Conservation (phyloP, 2,329 filamentous ascomycete species). For the Mollisia scopiformis region DNA sequence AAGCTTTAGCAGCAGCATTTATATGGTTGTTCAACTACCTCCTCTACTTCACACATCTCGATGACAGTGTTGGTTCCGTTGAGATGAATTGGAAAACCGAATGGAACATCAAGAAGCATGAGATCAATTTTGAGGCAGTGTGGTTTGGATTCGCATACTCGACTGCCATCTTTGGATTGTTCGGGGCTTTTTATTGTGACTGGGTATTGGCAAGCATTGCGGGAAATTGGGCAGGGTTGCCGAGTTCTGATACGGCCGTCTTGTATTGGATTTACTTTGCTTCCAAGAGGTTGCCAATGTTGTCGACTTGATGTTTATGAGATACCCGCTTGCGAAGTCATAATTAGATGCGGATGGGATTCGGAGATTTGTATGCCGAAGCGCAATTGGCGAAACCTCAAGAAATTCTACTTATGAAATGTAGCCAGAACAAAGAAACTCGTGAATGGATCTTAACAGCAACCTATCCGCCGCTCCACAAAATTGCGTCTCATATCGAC, state of each 20-base stretch:
- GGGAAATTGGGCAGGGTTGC: slow-evolving; percentile 12
- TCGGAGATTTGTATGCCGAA: background rate
- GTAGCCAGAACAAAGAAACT: background rate
- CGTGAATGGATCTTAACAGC: background rate
- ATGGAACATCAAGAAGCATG: background rate
- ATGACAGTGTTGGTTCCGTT: too few relatives aligned
- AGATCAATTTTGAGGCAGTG: background rate
- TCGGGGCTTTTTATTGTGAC: slow-evolving; percentile 20
- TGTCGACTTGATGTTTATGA: slow-evolving; percentile 11
- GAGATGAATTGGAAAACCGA: background rate
- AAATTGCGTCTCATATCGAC: background rate
- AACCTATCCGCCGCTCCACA: background rate
- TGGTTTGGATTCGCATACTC: background rate
- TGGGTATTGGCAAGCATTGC: slow-evolving; percentile 19
- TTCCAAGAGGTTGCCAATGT: slow-evolving; percentile 17
- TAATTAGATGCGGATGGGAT: too few relatives aligned
- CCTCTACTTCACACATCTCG: background rate
- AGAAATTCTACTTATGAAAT: too few relatives aligned
- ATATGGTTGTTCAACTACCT: background rate
- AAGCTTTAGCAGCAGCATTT: background rate
- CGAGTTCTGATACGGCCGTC: slow-evolving; percentile 8
- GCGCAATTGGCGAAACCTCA: background rate
- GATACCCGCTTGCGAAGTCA: too few relatives aligned
- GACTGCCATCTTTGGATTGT: background rate
- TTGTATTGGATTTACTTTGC: slow-evolving; percentile 23